Evolutionary conservation across 768 basidiomycete genomes (phyloP), one percentile per base, ranked within the genome.

Genomic region (Mycena vitilis): DNA sequence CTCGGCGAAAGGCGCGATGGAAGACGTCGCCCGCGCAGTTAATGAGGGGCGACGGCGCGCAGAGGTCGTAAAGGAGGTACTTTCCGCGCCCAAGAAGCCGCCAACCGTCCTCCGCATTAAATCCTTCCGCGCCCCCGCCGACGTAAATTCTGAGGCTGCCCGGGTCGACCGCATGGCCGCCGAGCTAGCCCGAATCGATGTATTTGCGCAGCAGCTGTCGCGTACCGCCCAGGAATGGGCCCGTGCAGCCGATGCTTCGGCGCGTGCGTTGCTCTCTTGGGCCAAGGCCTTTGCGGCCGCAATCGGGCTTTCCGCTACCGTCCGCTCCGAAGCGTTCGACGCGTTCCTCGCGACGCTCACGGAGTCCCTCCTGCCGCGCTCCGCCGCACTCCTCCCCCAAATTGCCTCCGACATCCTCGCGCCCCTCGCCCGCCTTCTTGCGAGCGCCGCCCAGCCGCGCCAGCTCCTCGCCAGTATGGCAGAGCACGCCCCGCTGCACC

Each of bases 21-120:
- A 94, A 74, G 88, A 89, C 62, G 88, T 93, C 7, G 92, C 93
- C 0, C 81, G 87, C 71, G 88, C 88, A 60, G 90, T 95, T 12
- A 95, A 95, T 62, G 94, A 95, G 75, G 91, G 88, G 20, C 81
- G 92, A 65, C 80, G 94, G 62, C 82, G 93, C 15, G 87, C 88
- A 60, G 94, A 95, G 77, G 91, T 95, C 45, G 89, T 95, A 10
- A 91, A 89, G 71, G 91, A 91, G 71, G 91, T 93, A 42, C 82
- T 95, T 47, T 81, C 79, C 2, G 76, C 80, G n/a, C 83, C 79
- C 44, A 78, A 79, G 75, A 83, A 80, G 65, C 79, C 82, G 45
- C 81, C 77, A 4, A 74, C 79, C 8, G 74, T 75, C 47, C 67
- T 72, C 49, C 67, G 71, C 45, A 60, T 72, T 11, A 72, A 72